Base-by-base conservation (phyloP, 2,329 filamentous ascomycete species). In the Fusarium nurragi region DNA sequence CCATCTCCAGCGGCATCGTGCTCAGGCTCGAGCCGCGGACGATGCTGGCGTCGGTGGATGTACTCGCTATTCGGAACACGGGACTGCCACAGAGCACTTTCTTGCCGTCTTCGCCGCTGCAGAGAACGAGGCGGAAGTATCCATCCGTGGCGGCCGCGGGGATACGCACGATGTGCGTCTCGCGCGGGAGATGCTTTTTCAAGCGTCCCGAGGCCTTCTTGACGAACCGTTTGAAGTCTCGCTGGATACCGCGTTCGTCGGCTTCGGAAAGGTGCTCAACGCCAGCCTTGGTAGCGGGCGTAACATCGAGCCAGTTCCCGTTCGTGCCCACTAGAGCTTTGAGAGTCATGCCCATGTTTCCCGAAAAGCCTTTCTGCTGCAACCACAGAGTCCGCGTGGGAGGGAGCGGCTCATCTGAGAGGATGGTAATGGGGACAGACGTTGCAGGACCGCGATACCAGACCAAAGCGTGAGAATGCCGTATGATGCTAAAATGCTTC, bases 61-160 rank as follows among this genome's bases (percentile, higher is more conserved):
- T 86, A 60, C 88, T 91, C 3, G 89, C 83, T n/a, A 92, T 79
- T 16, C 89, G 83, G 65, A 92, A 91, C 0, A 90, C 83, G 0
- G 89, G 89, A 61, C 88, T 90, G 0, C 84, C 82, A 59, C 88
- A 90, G 0, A 91, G 80, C 0, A 84, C 79, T 67, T 85, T 88
- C 65, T 84, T 85, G 14, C 64, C 65, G 4, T 71, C 67, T 3
- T 68, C 59, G 0, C 77, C 84, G 1, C 79, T 75, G 60, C 88
- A 90, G 10, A 92, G 78, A 1, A 91, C 84, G 6, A 92, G 77
- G 12, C 89, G 86, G 53, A 90, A 88, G 70, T 92, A 92, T 0
- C 89, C 89, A 72, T 92, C 89, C 1, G 80, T 79, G 0, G 86
- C 86, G 0, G 84, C 80, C 0, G 85, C 85, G 0, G 89, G 89